Evolutionary conservation across 2,329 filamentous ascomycete species (phyloP).

Genomic region (Aspergillus aculeatus): DNA sequence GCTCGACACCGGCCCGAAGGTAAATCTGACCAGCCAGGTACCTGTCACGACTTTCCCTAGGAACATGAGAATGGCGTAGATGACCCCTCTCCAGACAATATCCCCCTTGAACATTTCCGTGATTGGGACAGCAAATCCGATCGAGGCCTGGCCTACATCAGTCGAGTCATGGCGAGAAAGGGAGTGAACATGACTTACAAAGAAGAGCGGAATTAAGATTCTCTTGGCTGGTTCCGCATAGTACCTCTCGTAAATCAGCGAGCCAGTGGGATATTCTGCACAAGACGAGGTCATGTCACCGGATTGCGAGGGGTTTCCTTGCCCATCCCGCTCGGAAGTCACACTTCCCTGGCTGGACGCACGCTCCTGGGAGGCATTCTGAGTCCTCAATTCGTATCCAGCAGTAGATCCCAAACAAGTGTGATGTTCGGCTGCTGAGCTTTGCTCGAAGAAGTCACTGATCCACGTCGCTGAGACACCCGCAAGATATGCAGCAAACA

Average conservation of each 20-base stretch:
- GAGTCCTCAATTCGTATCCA: neutral
- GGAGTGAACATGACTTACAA: constrained; percentile 49
- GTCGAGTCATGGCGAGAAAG: neutral
- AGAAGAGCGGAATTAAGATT: constrained; percentile 70
- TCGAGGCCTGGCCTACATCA: constrained; percentile 45
- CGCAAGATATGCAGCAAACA: constrained; percentile 60
- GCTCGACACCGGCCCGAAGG: constrained; percentile 13
- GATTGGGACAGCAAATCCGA: constrained; percentile 78
- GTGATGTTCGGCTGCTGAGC: neutral
- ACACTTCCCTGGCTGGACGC: neutral
- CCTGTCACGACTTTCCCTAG: constrained; percentile 62
- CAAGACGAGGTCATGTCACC: neutral
- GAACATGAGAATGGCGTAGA: constrained; percentile 71
- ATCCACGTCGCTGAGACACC: constrained; percentile 54
- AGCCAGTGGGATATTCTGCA: constrained; percentile 19
- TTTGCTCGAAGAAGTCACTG: constrained; percentile 31
- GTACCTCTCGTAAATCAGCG: constrained; percentile 46
- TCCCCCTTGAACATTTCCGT: constrained; percentile 63
- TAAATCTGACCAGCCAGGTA: constrained; percentile 54
- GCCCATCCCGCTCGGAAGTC: neutral
- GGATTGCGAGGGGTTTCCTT: neutral
- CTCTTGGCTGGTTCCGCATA: constrained; percentile 47
- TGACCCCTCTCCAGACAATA: constrained; percentile 69
- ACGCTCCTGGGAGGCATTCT: neutral
- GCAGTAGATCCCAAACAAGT: neutral